Evolutionary conservation across 140 eudicot species (phyloP).

Genomic region (Senecio squalidus): DNA sequence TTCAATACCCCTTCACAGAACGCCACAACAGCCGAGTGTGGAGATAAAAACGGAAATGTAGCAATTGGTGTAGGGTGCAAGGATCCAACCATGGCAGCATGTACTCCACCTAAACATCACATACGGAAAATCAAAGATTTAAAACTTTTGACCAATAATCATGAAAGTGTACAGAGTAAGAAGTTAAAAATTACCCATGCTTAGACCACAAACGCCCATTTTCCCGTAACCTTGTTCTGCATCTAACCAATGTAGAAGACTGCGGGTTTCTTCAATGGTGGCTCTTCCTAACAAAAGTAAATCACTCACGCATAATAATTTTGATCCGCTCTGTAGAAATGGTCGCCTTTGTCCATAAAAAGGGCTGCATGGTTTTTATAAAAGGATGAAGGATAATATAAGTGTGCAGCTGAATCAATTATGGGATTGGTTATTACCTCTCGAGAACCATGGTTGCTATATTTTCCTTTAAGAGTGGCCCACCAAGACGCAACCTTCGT

Average conservation of each 20-base stretch:
- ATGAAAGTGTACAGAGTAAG: not conserved
- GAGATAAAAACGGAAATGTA: slow-evolving; percentile 88
- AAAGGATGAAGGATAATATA: slow-evolving; percentile 10
- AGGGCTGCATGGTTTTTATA: slow-evolving; percentile 44
- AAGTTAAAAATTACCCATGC: slow-evolving; percentile 76
- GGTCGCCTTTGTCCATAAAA: slow-evolving; percentile 95
- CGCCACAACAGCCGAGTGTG: slow-evolving; percentile 99
- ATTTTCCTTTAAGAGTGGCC: slow-evolving; percentile 82
- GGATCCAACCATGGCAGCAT: slow-evolving; percentile 98
- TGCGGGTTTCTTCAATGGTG: slow-evolving; percentile 89
- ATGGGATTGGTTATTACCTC: slow-evolving; percentile 48
- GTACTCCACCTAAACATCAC: slow-evolving; percentile 76
- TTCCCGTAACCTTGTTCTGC: slow-evolving; percentile 80
- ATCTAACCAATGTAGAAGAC: slow-evolving; percentile 83
- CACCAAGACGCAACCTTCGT: slow-evolving; percentile 91
- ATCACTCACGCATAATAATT: slow-evolving; percentile 90
- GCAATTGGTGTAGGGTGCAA: slow-evolving; percentile 92
- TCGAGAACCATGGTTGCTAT: slow-evolving; percentile 97
- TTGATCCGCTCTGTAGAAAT: slow-evolving; percentile 72
- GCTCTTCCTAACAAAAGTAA: slow-evolving; percentile 83
- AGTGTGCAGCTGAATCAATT: not conserved
- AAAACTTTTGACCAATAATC: not conserved
- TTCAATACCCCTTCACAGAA: slow-evolving; percentile 89
- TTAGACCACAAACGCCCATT: slow-evolving; percentile 94
- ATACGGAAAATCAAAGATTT: slow-evolving; percentile 1